Evolutionary conservation across 805 yeast species (phyloP), one percentile per base, ranked within the genome.

Genomic region (Yarrowia yakushimensis): DNA sequence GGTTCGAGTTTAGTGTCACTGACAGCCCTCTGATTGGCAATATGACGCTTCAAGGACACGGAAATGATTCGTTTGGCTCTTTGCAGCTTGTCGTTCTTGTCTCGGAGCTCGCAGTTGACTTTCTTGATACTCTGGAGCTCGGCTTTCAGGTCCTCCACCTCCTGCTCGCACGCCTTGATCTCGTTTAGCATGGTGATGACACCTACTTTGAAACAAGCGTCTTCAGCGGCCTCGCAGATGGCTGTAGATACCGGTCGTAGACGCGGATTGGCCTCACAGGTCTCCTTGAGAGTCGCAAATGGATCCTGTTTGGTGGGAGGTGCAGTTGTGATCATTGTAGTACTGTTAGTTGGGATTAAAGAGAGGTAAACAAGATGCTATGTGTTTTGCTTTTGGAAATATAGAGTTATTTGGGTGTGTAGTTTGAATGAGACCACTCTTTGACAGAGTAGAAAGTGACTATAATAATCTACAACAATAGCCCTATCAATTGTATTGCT

Each of bases 231-330:
- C 39, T 48, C 55, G 10, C 55, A 48, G 10, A 48, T 31, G 39
- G 22, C 10, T 9, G 55, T 15, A 4, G 55, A 48, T 6, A 48
- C 55, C 5, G 39, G 33, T 10, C 55, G 27, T 7, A 48, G 39
- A 12, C 55, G 55, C 15, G 55, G 55, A 33, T 48, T 48, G 55
- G 39, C 37, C 55, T 48, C 55, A 22, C 37, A 31, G 20, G 28
- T 30, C n/a, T 48, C 55, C 39, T 48, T 48, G 39, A 48, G 55
- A 2, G 55, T 22, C 52, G 18, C 13, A 18, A 45, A 45, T 12
- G 36, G 18, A 23, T 45, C 52, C 23, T 45, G 52, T 9, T 45
- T 45, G 52, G 13, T 8, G 27, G 36, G 36, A 30, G 52, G 55
- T 4, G 55, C 31, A 39, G 15, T 48, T 13, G 55, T 48, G 55